phyloP scores from a whole-genome alignment of 2,329 filamentous ascomycete genomes.

The Lachnellula hyalina region DNA sequence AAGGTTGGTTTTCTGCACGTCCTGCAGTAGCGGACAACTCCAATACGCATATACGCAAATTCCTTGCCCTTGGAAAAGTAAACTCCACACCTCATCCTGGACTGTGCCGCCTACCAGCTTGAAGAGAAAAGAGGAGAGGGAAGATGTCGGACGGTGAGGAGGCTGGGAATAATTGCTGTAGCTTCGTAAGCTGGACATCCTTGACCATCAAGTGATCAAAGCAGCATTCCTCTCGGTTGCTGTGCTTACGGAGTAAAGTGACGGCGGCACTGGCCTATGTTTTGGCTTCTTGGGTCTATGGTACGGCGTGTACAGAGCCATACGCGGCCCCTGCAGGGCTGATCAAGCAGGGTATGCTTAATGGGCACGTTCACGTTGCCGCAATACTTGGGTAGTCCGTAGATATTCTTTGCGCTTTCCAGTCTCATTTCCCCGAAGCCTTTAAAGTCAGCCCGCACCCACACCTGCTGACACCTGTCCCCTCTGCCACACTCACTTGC shows the following conservation, averaged over 20 bases:
- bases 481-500: not conserved
- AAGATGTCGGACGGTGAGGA: not conserved
- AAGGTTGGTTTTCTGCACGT: not conserved
- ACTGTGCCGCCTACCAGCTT: too few species aligned
- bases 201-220: not conserved
- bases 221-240: not conserved
- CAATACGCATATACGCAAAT: not conserved
- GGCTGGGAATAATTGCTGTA: not conserved
- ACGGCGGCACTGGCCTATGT: not conserved
- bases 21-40: not conserved
- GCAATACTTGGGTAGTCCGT: not conserved
- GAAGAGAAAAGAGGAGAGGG: not conserved
- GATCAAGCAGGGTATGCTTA: not conserved
- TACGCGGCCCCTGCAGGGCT: not conserved
- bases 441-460: constrained; percentile 25
- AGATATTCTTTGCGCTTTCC: not conserved
- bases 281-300: not conserved
- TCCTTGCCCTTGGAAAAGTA: not conserved
- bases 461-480: constrained; percentile 25
- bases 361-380: not conserved
- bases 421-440: constrained; percentile 3
- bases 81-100: not conserved
- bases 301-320: too few species aligned
- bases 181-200: too few species aligned
- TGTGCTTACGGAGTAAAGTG: not conserved